A percentile compares a stretch with the other conserved stretches of the same genome.
phyloP scores from a whole-genome alignment of 2,329 filamentous ascomycete species.

The Botrytis elliptica region DNA sequence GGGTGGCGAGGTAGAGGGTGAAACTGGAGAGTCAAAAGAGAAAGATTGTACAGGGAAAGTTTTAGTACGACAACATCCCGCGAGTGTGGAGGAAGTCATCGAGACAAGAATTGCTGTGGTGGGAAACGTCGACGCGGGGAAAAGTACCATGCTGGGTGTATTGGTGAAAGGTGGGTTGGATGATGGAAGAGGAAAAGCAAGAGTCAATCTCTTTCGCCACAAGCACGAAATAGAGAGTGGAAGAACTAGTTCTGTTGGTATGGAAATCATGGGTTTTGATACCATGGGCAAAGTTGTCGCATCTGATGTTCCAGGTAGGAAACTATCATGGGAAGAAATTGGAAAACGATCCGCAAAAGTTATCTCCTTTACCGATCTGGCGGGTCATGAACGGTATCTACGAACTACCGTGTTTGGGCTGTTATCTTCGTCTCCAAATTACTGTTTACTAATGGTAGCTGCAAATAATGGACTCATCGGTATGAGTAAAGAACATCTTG shows the following conservation, averaged over 20 bases:
- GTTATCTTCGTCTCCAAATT: conserved; percentile 91
- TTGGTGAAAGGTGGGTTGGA: conserved; percentile 94
- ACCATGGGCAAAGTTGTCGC: conserved; percentile 78
- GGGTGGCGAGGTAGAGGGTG: conserved; percentile 65
- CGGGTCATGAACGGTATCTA: conserved; percentile 92
- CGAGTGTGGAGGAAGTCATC: conserved; percentile 80
- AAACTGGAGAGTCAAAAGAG: conserved; percentile 29
- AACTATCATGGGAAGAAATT: conserved; percentile 96
- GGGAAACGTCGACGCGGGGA: conserved; percentile 95
- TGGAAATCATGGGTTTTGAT: conserved; percentile 99
- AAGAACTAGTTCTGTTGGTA: conserved; percentile 91
- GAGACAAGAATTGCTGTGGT: conserved; percentile 96
- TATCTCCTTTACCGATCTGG: conserved; percentile 92
- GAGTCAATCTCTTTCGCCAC: conserved; percentile 94
- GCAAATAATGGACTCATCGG: conserved; percentile 96
- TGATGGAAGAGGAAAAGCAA: conserved; percentile 88
- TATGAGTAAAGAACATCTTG: conserved; percentile 97
- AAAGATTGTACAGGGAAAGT: conserved; percentile 74
- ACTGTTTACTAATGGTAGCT: conserved; percentile 96
- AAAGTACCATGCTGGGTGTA: conserved; percentile 93
- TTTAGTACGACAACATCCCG: conserved; percentile 73
- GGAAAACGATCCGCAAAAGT: conserved; percentile 93
- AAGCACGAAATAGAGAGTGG: conserved; percentile 98
- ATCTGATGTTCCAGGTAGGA: conserved; percentile 78
- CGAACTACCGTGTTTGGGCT: conserved; percentile 95